Conservation (phyloP, 257 asterid genomes). For the Penstemon davidsonii region DNA sequence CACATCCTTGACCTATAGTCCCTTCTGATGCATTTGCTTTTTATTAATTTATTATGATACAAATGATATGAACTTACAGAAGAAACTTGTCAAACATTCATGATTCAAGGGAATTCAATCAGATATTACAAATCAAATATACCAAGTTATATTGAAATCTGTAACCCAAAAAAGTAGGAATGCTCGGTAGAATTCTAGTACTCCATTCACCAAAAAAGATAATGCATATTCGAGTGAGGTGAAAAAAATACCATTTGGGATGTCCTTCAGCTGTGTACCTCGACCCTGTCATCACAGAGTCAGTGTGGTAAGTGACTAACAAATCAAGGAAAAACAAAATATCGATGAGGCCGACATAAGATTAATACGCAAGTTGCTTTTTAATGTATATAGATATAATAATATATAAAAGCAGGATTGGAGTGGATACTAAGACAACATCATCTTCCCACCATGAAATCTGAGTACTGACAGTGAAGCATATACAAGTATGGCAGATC, state of each 20-base stretch:
- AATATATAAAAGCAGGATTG: too few species aligned
- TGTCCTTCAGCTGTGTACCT: constrained; percentile 79
- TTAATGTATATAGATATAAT: too few species aligned
- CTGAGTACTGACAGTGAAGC: too few species aligned
- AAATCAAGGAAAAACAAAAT: background rate
- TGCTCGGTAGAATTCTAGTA: background rate
- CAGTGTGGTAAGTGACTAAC: constrained; percentile 16
- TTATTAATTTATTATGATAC: background rate
- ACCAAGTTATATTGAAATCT: background rate
- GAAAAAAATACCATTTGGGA: constrained; percentile 57
- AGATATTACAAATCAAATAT: background rate
- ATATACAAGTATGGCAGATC: too few species aligned
- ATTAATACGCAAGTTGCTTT: too few species aligned
- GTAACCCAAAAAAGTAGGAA: background rate
- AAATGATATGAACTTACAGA: background rate
- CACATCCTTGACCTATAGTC: background rate
- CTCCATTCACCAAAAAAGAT: background rate
- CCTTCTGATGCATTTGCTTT: background rate
- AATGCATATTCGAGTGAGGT: constrained; percentile 5
- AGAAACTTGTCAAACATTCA: constrained; percentile 6
- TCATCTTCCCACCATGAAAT: too few species aligned
- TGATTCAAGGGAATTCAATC: too few species aligned
- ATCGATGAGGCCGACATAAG: too few species aligned
- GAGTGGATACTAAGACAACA: too few species aligned
- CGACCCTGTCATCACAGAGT: constrained; percentile 56